These are phyloP conservation scores for Skeletonema tropicum DNA, from an alignment of 108 stramenopile species.

Conservation along the genomic window DNA sequence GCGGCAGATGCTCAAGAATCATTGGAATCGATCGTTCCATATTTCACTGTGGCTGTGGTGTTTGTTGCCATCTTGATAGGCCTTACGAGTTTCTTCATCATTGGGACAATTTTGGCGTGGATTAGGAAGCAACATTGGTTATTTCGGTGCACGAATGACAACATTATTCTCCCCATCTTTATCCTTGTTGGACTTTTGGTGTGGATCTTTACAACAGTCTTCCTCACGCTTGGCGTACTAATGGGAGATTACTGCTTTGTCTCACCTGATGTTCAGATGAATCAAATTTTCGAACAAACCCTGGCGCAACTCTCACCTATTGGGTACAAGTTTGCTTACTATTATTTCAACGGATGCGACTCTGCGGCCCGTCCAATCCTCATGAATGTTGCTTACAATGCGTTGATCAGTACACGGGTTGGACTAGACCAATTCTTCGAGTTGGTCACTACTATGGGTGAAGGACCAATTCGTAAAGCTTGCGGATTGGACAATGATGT, in stretches of 20 bases:
- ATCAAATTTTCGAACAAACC: constrained; percentile 13
- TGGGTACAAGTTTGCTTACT: constrained; percentile 17
- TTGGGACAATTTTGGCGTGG: constrained; percentile 15
- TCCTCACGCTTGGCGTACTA: constrained; percentile 8
- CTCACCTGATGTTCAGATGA: constrained; percentile 14
- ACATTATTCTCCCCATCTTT: constrained; percentile 12
- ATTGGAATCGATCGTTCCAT: constrained; percentile 3
- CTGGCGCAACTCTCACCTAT: constrained; percentile 2
- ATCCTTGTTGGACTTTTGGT: constrained; percentile 12
- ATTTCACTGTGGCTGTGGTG: constrained; percentile 6
- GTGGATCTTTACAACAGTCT: constrained; percentile 15
- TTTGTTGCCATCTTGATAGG: constrained; percentile 7
- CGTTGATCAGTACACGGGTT: neutral
- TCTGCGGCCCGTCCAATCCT: neutral
- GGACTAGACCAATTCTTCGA: constrained; percentile 11
- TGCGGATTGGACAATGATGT: neutral
- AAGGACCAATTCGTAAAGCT: constrained; percentile 10
- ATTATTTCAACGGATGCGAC: constrained; percentile 12
- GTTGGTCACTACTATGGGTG: constrained; percentile 4
- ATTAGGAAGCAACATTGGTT: constrained; percentile 2
- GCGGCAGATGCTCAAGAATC: neutral
- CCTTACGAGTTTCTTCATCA: constrained; percentile 4
- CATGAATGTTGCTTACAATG: neutral
- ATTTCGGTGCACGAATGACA: constrained; percentile 2
- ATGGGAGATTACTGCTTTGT: constrained; percentile 9